Evolutionary conservation across 495 filamentous ascomycete species (phyloP).

Genomic region (Cercophora samala): DNA sequence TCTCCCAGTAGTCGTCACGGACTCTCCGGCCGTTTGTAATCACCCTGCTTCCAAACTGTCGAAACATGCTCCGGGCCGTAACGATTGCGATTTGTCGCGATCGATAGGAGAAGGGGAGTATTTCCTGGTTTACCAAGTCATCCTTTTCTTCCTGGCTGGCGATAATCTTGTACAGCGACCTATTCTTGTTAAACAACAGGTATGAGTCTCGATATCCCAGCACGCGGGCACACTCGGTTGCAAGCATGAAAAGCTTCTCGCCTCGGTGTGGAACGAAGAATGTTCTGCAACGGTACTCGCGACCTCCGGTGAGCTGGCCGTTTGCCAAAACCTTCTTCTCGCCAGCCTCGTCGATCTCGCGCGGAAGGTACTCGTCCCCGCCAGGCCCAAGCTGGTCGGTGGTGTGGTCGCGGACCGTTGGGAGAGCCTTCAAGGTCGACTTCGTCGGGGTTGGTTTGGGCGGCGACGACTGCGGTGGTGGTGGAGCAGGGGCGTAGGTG

Average conservation of each 20-base stretch:
- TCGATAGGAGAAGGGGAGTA: conserved; percentile 94
- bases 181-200: conserved; percentile 97
- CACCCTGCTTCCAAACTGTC: conserved; percentile 95
- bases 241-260: conserved; percentile 96
- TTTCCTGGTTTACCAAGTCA: conserved; percentile 89
- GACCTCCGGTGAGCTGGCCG: conserved; percentile 73
- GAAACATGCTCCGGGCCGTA: conserved; percentile 98
- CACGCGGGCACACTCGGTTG: conserved; percentile 94
- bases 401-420: conserved; percentile 94
- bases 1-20: conserved; percentile 97
- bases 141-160: conserved; percentile 95
- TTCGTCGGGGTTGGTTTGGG: conserved; percentile 88
- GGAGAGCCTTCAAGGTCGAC: conserved; percentile 85
- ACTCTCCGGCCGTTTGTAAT: conserved; percentile 87
- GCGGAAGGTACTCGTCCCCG: conserved; percentile 93
- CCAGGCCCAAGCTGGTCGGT: conserved; percentile 90
- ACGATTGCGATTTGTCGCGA: conserved; percentile 98
- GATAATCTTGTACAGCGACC: conserved; percentile 97
- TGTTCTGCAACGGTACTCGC: conserved; percentile 89
- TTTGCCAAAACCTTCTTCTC: conserved; percentile 88
- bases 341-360: conserved; percentile 87
- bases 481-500: conserved; percentile 29
- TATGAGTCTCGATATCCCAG: conserved; percentile 97
- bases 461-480: conserved; percentile 69
- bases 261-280: conserved; percentile 88